These are phyloP conservation scores for Rhodomyrtus psidioides DNA, from an alignment of 441 rosid genomes.

Conservation along the genomic window DNA sequence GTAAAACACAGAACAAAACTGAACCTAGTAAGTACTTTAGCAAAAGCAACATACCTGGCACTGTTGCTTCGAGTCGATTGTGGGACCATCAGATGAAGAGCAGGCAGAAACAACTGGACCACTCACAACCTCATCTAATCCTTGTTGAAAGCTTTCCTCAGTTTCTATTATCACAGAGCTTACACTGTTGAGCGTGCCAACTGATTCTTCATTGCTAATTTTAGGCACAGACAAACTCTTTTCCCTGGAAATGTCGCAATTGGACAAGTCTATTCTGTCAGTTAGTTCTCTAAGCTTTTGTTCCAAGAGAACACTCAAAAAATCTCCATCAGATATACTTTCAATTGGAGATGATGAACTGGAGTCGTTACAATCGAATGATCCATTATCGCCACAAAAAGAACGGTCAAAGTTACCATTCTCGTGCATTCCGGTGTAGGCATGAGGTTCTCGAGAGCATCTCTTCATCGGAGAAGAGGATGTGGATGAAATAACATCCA, in stretches of 20 bases:
- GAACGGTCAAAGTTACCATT: constrained; percentile 14
- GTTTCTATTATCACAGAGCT: constrained; percentile 21
- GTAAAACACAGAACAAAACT: background rate
- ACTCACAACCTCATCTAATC: constrained; percentile 19
- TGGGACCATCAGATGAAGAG: constrained; percentile 24
- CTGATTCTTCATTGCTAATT: constrained; percentile 32
- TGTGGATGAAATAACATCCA: constrained; percentile 86
- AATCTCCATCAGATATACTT: constrained; percentile 38
- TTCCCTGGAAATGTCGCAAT: constrained; percentile 39
- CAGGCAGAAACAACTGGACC: constrained; percentile 23
- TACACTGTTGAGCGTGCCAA: constrained; percentile 13
- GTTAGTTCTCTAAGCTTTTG: constrained; percentile 71
- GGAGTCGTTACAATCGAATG: constrained; percentile 1
- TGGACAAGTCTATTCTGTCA: constrained; percentile 50
- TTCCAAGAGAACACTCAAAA: constrained; percentile 62
- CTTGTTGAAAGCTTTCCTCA: constrained; percentile 30
- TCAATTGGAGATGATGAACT: constrained; percentile 24
- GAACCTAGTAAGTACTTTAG: background rate
- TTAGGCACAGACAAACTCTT: constrained; percentile 27
- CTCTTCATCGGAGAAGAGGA: constrained; percentile 75
- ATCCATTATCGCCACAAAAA: constrained; percentile 15
- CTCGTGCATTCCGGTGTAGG: constrained; percentile 13
- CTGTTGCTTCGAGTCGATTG: constrained; percentile 15
- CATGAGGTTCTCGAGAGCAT: constrained; percentile 11
- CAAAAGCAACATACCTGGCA: constrained; percentile 41